Conservation (phyloP, 352 stramenopile genomes). For the Globisporangium sylvaticum region DNA sequence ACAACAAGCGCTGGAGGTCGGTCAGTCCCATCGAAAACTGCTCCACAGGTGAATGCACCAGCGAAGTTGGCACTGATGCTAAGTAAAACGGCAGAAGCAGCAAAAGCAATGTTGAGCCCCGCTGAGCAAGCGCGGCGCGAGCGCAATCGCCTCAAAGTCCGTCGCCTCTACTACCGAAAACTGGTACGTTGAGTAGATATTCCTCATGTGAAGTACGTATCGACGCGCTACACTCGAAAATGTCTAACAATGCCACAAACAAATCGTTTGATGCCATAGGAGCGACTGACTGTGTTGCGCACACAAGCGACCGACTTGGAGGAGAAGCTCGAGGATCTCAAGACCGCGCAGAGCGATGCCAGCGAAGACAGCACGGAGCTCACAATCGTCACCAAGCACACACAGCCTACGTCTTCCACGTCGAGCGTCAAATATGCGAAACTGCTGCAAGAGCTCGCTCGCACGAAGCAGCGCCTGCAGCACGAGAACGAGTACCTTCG, state of each 20-base stretch:
- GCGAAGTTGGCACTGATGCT: too few species aligned
- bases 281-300: slow-evolving; percentile 8
- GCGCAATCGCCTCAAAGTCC: slow-evolving; percentile 17
- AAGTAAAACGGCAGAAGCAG: too few species aligned
- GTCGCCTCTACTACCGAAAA: slow-evolving; percentile 18
- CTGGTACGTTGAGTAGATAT: too few species aligned
- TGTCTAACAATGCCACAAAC: too few species aligned
- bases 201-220: too few species aligned
- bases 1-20: too few species aligned
- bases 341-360: neutral
- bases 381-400: neutral
- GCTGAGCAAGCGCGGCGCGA: slow-evolving; percentile 12
- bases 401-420: neutral
- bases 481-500: slow-evolving; percentile 16
- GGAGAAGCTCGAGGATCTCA: neutral
- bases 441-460: neutral
- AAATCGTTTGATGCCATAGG: too few species aligned
- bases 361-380: neutral
- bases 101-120: neutral
- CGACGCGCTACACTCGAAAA: too few species aligned
- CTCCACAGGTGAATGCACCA: too few species aligned
- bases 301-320: slow-evolving; percentile 4
- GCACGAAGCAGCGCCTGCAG: slow-evolving; percentile 1
- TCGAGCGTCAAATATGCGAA: neutral
- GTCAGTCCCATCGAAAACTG: too few species aligned